Evolutionary conservation across 176 grass and related monocot genomes (phyloP), one percentile per base, ranked within the genome.

Genomic region (Triticum turgidum): DNA sequence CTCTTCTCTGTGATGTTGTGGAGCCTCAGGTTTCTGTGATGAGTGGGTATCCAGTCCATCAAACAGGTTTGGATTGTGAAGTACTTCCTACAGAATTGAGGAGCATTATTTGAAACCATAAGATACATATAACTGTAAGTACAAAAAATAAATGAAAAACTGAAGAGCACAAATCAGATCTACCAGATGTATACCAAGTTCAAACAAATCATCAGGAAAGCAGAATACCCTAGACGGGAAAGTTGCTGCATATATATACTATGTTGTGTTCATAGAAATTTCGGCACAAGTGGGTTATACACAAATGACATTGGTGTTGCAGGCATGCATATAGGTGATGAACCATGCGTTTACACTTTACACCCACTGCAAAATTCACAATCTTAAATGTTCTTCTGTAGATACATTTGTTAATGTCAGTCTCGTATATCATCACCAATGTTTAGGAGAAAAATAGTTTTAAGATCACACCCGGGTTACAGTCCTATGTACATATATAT

Each of bases 21-120:
- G 72, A 20, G 24, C 42, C 52, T 78, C 82, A 72, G 59, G 71
- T 85, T 85, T 84, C 41, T 78, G 61, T 42, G 78, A 88, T 85
- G 78, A 7, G 45, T 49, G 44, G 62, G 63, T 77, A 71, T 80
- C 77, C 51, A 88, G 11, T 51, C 65, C 61, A 85, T 81, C 63
- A 81, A 72, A 52, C 22, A 82, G 32, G 41, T 64, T 81, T 73
- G 7, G 12, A 44, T 82, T 70, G 35, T 47, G 78, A 71, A 39
- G 54, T 45, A 42, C 44, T 86, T 77, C 74, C 90, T 91, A 58
- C 64, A 78, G 2, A 78, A 78, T 79, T 78, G 78, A 78, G 24
- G 32, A 78, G 69, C 49, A 61, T 42, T 81, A 80, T 37, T 76
- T 44, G 33, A 84, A 84, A 65, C 6, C 18, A 41, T 22, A 10